Percentiles rank a stretch among this genome's conserved stretches.
Evolutionary conservation across 768 basidiomycete species (phyloP).

Genomic region (Suillus placidus): DNA sequence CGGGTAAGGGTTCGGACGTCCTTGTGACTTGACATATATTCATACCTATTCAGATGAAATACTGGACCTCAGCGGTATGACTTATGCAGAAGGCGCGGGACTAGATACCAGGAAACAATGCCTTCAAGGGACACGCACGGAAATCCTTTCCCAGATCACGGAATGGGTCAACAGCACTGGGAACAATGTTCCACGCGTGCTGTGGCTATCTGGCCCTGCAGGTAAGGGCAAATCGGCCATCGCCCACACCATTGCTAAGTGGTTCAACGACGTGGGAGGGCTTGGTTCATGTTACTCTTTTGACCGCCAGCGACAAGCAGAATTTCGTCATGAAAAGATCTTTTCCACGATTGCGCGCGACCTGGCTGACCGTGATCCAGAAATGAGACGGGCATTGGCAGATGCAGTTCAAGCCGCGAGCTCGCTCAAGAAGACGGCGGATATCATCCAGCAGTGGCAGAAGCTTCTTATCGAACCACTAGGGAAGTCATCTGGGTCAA

Average conservation of each 20-base stretch:
- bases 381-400: neutral
- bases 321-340: no score
- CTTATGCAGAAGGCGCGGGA: slow-evolving; percentile 5
- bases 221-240: no score
- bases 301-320: no score
- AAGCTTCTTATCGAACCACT: slow-evolving; percentile 21
- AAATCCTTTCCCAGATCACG: neutral
- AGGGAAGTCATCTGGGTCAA: slow-evolving; percentile 5
- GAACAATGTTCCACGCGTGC: no score
- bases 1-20: slow-evolving; percentile 1
- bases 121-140: neutral
- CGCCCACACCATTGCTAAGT: no score
- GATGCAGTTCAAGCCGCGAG: neutral
- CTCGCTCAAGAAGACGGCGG: neutral
- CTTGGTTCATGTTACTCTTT: no score
- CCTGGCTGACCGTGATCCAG: slow-evolving; percentile 19
- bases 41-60: neutral
- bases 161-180: no score
- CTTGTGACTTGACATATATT: neutral
- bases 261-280: no score
- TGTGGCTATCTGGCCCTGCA: no score
- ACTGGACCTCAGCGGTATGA: neutral
- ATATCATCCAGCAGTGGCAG: slow-evolving; percentile 16
- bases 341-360: no score
- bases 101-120: slow-evolving; percentile 8